A percentile compares a stretch with the other conserved stretches of the same genome.
phyloP scores from a whole-genome alignment of 345 rosid genomes.

The Eucalyptus fibrosa region DNA sequence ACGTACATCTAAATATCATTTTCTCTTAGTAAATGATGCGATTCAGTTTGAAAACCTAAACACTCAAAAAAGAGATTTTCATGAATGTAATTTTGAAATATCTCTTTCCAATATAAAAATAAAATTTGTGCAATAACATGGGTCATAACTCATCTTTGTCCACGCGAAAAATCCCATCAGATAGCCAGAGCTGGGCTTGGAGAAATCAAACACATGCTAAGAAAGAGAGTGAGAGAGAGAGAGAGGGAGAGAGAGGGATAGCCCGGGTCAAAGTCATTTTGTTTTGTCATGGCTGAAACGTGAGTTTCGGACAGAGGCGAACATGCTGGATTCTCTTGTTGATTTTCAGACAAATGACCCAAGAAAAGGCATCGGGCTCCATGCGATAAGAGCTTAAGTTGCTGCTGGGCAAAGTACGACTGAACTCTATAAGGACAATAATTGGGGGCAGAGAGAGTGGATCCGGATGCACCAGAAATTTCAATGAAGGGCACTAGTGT shows the following conservation, averaged over 20 bases:
- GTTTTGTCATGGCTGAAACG: neutral
- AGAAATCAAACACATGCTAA: neutral
- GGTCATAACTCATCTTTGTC: neutral
- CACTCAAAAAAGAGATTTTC: neutral
- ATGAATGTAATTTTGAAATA: neutral
- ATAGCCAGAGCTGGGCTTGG: neutral
- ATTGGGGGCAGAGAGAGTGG: neutral
- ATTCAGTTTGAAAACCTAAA: neutral
- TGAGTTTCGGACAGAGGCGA: neutral
- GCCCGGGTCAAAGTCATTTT: neutral
- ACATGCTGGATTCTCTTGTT: neutral
- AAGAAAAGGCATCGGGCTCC: neutral
- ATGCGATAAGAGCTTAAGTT: neutral
- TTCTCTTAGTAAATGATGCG: neutral
- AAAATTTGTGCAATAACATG: neutral
- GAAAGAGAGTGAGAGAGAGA: neutral
- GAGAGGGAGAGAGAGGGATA: neutral
- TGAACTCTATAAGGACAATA: neutral
- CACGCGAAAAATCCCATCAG: neutral
- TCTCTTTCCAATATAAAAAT: neutral
- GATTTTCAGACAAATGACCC: neutral
- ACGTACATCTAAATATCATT: neutral
- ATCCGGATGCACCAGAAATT: neutral
- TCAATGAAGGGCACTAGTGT: neutral
- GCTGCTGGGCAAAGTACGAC: neutral